Evolutionary conservation across 805 yeast genomes (phyloP), one percentile per base, ranked within the genome.

Genomic region (Kodamaea jinghongensis): DNA sequence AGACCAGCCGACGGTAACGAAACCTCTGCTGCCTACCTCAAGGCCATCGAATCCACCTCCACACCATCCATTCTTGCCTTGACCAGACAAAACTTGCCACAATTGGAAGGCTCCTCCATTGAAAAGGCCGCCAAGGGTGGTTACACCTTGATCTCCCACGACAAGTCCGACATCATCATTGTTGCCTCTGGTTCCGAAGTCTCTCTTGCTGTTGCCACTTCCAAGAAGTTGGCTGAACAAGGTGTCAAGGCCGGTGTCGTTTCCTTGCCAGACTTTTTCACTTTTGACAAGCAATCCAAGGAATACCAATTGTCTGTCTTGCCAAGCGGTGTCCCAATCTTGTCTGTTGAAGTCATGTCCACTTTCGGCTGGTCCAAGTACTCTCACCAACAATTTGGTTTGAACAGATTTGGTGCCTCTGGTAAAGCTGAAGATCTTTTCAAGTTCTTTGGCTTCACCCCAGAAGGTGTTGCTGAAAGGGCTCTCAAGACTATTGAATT

Each of bases 151-250:
- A 63, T 75, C 44, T 52, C 58, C 47, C 75, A 74, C 45, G 81
- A 73, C 46, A 81, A 74, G 42, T 73, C 74, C 36, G 85, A 86
- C 55, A 62, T 93, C 45, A 83, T 86, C 62, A 65, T 91, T 47
- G 86, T 84, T 45, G 75, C 96, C 32, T 86, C 97, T 37, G 99
- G 99, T 70, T 91, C 98, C 40, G 99, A 93, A 77, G 93, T 93
- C 48, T 70, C 80, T 43, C 64, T 91, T 49, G 75, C 88, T 44
- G 83, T 89, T 50, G 95, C 82, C 26, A 89, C 95, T 49, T 83
- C 89, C 54, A 81, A 86, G 76, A 61, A 71, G 40, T 79, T 93
- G 55, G 77, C 70, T 42, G 61, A 73, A 50, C 63, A 75, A 54
- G 95, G 95, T 51, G 55, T 80, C 63, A 76, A 80, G 64, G 87